Percentiles rank a stretch among this genome's conserved stretches.
Evolutionary conservation across 345 rosid genomes (phyloP).

Genomic region (rapeseed (Brassica napus)): DNA sequence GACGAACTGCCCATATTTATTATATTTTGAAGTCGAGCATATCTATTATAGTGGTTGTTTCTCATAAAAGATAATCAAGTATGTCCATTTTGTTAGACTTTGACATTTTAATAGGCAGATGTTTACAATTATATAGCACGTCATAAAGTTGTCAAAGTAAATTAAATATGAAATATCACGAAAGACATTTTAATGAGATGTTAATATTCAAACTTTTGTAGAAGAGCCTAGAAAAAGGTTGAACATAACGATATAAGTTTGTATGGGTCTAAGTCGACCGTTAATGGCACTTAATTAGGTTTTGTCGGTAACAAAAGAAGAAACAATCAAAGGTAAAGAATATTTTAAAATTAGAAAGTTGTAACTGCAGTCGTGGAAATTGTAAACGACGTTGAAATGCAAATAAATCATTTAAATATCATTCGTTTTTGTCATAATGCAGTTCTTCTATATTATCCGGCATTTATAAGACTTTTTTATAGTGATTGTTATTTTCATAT

Average conservation of each 20-base stretch:
- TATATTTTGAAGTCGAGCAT: background rate
- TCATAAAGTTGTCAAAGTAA: constrained; percentile 16
- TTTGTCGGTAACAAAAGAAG: constrained; percentile 23
- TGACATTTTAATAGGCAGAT: constrained; percentile 18
- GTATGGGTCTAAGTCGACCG: constrained; percentile 17
- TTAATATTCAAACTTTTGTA: constrained; percentile 21
- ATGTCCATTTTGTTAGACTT: constrained; percentile 23
- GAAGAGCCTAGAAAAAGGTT: constrained; percentile 23
- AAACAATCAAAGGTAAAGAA: constrained; percentile 23
- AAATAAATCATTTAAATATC: background rate
- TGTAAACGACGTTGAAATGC: background rate
- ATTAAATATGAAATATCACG: constrained; percentile 2
- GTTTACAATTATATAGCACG: constrained; percentile 3
- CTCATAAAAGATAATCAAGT: background rate
- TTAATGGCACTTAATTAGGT: constrained; percentile 27
- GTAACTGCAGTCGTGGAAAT: background rate
- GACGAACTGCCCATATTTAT: background rate
- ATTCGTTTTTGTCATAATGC: background rate
- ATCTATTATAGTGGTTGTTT: background rate
- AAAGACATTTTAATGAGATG: constrained; percentile 6
- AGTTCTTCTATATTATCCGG: background rate
- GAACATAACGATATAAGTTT: background rate
- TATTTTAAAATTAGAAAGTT: constrained; percentile 2
- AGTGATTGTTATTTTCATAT: background rate
- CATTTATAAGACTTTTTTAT: background rate